Conservation (phyloP, 192 early-diverging fungal genomes). For the Backusella psychrophila region DNA sequence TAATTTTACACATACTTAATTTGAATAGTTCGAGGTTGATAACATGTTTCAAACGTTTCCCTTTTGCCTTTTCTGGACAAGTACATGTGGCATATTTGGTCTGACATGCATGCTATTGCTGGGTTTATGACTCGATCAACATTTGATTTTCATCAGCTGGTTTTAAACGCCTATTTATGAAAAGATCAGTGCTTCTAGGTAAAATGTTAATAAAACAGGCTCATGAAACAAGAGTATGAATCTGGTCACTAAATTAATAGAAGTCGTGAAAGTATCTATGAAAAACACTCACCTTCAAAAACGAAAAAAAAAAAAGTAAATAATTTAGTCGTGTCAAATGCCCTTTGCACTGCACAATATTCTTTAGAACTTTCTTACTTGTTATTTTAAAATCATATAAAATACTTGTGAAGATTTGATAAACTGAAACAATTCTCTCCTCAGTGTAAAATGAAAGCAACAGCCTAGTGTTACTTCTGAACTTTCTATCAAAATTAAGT, state of each 20-base stretch:
- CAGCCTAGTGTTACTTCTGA: background rate
- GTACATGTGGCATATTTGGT: background rate
- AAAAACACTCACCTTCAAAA: background rate
- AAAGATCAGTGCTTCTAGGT: background rate
- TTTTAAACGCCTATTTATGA: background rate
- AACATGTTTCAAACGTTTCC: background rate
- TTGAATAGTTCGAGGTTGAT: background rate
- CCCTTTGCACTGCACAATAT: background rate
- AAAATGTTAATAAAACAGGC: background rate
- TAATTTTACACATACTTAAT: background rate
- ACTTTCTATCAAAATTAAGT: background rate
- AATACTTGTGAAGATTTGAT: background rate
- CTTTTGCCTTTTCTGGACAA: background rate
- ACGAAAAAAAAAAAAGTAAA: background rate
- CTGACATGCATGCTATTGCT: background rate
- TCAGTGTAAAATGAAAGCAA: background rate
- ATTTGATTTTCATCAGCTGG: background rate
- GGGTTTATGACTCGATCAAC: background rate
- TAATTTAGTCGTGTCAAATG: background rate
- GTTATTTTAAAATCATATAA: background rate
- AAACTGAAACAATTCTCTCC: background rate
- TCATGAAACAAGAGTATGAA: background rate
- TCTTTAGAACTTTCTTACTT: background rate
- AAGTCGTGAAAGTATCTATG: background rate
- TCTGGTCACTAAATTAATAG: background rate